A percentile compares a stretch with the other conserved stretches of the same genome.
phyloP scores from a whole-genome alignment of 1,284 basidiomycete genomes.

The Ganoderma leucocontextum region DNA sequence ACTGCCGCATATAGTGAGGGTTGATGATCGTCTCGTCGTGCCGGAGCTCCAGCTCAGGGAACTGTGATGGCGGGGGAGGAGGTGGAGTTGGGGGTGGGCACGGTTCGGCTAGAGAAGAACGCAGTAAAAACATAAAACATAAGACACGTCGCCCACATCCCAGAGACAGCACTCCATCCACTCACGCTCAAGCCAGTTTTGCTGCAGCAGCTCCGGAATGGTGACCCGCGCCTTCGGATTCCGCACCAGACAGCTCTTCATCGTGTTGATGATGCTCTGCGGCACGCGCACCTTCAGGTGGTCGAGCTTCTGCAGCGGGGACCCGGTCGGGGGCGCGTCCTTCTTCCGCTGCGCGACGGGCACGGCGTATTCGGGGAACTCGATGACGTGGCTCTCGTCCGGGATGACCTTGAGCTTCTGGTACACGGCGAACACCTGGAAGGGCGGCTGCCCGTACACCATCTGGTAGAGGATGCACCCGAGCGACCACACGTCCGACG shows the following conservation, averaged over 20 bases:
- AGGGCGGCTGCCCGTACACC: conserved; percentile 95
- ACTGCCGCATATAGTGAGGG: conserved; percentile 76
- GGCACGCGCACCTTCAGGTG: conserved; percentile 73
- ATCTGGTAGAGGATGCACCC: conserved; percentile 99
- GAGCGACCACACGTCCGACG: conserved; percentile 96
- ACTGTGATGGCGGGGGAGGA: conserved; percentile 41
- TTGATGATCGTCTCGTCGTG: conserved; percentile 75
- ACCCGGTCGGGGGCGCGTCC: conserved; percentile 22
- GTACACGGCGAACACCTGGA: conserved; percentile 84
- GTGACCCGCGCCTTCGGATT: conserved; percentile 80
- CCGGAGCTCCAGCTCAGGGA: conserved; percentile 42
- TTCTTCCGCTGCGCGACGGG: conserved; percentile 42
- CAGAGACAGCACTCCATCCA: conserved; percentile 2
- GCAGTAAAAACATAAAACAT: neutral
- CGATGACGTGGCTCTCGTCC: conserved; percentile 74
- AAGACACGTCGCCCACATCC: too few relatives aligned
- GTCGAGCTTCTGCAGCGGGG: conserved; percentile 64
- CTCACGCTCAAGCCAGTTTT: conserved; percentile 71
- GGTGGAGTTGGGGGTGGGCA: conserved; percentile 26
- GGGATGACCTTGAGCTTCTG: conserved; percentile 92
- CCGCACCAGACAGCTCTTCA: conserved; percentile 79
- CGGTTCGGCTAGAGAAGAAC: conserved; percentile 9
- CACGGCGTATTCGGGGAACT: conserved; percentile 72
- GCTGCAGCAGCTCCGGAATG: conserved; percentile 79
- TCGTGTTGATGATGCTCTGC: conserved; percentile 72